Evolutionary conservation across 1,284 basidiomycete species (phyloP).

Genomic region (Jaminaea rosea): DNA sequence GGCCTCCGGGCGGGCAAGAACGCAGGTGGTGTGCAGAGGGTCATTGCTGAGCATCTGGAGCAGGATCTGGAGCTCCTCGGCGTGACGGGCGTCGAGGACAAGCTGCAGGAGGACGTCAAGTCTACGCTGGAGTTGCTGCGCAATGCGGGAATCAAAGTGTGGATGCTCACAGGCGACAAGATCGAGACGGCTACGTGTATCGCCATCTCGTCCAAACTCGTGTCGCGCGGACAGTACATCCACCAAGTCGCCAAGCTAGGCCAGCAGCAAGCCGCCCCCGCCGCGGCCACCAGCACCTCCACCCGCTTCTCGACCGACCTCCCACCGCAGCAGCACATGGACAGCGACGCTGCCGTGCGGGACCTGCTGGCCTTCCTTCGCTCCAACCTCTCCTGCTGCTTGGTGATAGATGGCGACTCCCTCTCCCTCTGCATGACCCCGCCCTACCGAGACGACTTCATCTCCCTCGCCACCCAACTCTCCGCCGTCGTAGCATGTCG

Average conservation of each 20-base stretch:
- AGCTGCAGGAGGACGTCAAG: slow-evolving; percentile 93
- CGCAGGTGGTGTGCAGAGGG: slow-evolving; percentile 62
- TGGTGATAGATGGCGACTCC: slow-evolving; percentile 98
- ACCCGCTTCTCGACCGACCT: too few relatives aligned
- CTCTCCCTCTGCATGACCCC: slow-evolving; percentile 73
- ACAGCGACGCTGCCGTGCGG: slow-evolving; percentile 73
- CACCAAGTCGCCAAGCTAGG: slow-evolving; percentile 89
- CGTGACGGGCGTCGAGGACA: slow-evolving; percentile 95
- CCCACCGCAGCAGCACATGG: too few relatives aligned
- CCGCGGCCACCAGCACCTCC: too few relatives aligned
- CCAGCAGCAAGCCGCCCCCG: slow-evolving; percentile 54
- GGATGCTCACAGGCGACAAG: slow-evolving; percentile 99
- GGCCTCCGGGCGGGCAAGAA: slow-evolving; percentile 75
- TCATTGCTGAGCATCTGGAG: slow-evolving; percentile 71
- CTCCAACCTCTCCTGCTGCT: slow-evolving; percentile 88
- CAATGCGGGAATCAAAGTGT: slow-evolving; percentile 96
- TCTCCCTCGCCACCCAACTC: slow-evolving; percentile 87
- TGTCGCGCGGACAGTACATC: slow-evolving; percentile 91
- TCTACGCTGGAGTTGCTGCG: slow-evolving; percentile 81
- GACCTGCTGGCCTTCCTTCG: slow-evolving; percentile 90
- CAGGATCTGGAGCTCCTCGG: slow-evolving; percentile 83
- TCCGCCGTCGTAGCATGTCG: slow-evolving; percentile 94
- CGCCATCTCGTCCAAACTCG: slow-evolving; percentile 91
- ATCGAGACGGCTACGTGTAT: slow-evolving; percentile 98
- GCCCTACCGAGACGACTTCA: slow-evolving; percentile 83